Evolutionary conservation across 352 stramenopile genomes (phyloP).

Genomic region (Globisporangium nagaii): DNA sequence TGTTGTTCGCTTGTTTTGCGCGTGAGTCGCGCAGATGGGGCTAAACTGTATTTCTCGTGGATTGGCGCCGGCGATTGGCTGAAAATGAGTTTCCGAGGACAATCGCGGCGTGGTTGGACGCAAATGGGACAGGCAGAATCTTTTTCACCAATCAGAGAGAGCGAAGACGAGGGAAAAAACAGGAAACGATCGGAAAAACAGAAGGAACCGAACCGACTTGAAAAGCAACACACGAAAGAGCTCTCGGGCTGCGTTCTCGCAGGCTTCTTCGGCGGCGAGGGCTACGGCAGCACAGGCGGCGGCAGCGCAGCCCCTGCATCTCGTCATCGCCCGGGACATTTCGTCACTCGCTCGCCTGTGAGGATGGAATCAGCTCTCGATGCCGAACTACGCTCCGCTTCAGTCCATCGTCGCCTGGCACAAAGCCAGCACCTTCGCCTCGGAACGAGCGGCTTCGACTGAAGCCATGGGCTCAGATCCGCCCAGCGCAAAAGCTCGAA

Average conservation of each 20-base stretch:
- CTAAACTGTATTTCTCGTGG: background rate
- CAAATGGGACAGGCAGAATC: background rate
- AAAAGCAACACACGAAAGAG: background rate
- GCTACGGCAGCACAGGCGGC: too few species aligned
- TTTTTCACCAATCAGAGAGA: background rate
- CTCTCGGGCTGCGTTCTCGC: background rate
- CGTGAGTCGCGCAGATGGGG: background rate
- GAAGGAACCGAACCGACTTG: slow-evolving; percentile 5
- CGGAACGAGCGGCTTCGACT: background rate
- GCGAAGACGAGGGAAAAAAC: background rate
- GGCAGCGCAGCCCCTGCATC: background rate
- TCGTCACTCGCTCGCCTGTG: too few species aligned
- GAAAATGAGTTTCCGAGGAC: background rate
- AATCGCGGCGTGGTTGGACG: background rate
- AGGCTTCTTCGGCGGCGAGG: too few species aligned
- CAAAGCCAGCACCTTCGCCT: too few species aligned
- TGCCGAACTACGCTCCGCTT: too few species aligned
- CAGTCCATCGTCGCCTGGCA: background rate
- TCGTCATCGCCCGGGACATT: too few species aligned
- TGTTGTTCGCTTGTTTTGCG: background rate
- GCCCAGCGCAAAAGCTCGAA: background rate
- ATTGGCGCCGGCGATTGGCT: background rate
- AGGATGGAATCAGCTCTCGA: too few species aligned
- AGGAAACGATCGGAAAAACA: slow-evolving; percentile 1
- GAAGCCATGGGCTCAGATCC: slow-evolving; percentile 3